Evolutionary conservation across 257 asterid genomes (phyloP).

Genomic region (Anisodus acutangulus): DNA sequence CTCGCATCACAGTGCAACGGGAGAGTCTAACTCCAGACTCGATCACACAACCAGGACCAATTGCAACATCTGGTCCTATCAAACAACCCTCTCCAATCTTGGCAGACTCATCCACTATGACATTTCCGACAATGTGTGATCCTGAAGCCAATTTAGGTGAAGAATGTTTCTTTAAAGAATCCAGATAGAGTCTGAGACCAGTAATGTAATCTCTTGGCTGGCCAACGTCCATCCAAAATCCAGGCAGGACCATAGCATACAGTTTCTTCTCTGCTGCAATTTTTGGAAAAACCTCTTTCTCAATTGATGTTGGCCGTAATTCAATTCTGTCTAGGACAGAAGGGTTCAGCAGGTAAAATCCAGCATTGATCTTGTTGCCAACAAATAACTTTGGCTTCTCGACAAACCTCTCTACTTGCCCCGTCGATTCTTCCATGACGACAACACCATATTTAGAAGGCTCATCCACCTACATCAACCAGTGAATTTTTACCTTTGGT

Average conservation of each 20-base stretch:
- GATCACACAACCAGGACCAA: conserved; percentile 68
- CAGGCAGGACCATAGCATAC: conserved; percentile 74
- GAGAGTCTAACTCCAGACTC: conserved; percentile 81
- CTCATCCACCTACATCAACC: conserved; percentile 66
- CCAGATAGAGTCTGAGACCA: conserved; percentile 71
- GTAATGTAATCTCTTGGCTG: conserved; percentile 80
- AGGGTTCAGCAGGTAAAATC: conserved; percentile 71
- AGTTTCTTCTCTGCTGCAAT: conserved; percentile 62
- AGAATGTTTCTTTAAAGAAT: conserved; percentile 54
- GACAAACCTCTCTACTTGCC: conserved; percentile 73
- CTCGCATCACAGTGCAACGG: conserved; percentile 75
- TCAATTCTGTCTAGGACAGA: conserved; percentile 67
- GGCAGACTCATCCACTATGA: conserved; percentile 67
- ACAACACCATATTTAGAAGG: conserved; percentile 82
- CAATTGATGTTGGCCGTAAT: conserved; percentile 78
- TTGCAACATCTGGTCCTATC: conserved; percentile 81
- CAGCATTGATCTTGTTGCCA: conserved; percentile 82
- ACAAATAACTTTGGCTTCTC: conserved; percentile 81
- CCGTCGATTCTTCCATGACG: conserved; percentile 66
- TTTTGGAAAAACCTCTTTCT: conserved; percentile 74
- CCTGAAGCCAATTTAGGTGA: conserved; percentile 61
- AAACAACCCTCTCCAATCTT: conserved; percentile 76
- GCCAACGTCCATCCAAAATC: conserved; percentile 89
- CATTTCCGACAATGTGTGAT: conserved; percentile 62
- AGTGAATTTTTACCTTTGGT: background rate